phyloP scores from a whole-genome alignment of 768 basidiomycete species.

The Jaapia argillacea region DNA sequence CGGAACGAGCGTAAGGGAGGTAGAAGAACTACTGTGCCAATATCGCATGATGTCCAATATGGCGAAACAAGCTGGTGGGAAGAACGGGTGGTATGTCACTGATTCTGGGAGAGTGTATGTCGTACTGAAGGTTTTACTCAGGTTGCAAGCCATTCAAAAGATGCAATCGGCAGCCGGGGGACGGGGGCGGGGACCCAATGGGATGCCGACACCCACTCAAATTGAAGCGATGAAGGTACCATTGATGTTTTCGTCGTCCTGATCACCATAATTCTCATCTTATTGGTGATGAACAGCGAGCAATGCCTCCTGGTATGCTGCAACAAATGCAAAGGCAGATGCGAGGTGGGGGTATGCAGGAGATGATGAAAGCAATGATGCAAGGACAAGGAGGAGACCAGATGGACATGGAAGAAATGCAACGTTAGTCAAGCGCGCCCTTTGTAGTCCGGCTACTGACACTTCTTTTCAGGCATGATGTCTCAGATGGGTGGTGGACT shows the following conservation, averaged over 20 bases:
- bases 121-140: no score
- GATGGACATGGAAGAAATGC: conserved; percentile 91
- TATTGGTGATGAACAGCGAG: conserved; percentile 38
- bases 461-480: conserved; percentile 63
- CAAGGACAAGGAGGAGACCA: conserved; percentile 87
- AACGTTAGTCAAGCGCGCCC: conserved; percentile 41
- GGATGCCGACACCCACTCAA: conserved; percentile 88
- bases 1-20: conserved; percentile 91
- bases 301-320: conserved; percentile 93
- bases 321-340: conserved; percentile 86
- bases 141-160: conserved; percentile 84
- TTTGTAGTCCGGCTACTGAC: conserved; percentile 3
- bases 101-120: no score
- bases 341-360: conserved; percentile 81
- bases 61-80: conserved; percentile 96
- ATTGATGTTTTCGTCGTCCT: conserved; percentile 1
- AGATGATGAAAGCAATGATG: conserved; percentile 99
- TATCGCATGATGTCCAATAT: conserved; percentile 99
- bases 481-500: conserved; percentile 64
- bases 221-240: conserved; percentile 90
- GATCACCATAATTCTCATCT: conserved; percentile 3
- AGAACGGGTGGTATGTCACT: conserved; percentile 97
- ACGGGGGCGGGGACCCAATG: conserved; percentile 77
- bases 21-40: conserved; percentile 95
- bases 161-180: conserved; percentile 84